Evolutionary conservation across 2,329 filamentous ascomycete genomes (phyloP).

Genomic region (Fusarium sp.): DNA sequence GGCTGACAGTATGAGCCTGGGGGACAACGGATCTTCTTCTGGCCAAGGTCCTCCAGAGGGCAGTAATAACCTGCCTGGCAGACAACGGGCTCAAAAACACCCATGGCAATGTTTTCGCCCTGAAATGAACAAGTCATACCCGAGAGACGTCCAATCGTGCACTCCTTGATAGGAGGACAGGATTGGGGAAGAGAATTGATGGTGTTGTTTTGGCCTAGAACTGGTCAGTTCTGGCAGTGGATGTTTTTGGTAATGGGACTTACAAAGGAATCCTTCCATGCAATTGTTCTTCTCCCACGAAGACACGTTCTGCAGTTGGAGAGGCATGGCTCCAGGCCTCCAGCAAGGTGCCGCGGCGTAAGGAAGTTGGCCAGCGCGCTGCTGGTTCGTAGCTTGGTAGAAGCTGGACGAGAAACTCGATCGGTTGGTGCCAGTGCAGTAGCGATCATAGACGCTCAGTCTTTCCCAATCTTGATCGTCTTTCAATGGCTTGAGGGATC

Average conservation of each 20-base stretch:
- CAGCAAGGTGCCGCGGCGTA: slow-evolving; percentile 54
- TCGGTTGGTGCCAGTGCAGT: slow-evolving; percentile 54
- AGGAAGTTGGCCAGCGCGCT: slow-evolving; percentile 42
- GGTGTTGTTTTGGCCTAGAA: slow-evolving; percentile 54
- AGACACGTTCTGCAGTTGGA: slow-evolving; percentile 51
- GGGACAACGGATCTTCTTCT: slow-evolving; percentile 55
- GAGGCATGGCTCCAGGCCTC: slow-evolving; percentile 50
- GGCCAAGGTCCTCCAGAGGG: slow-evolving; percentile 49
- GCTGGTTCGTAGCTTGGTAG: slow-evolving; percentile 47
- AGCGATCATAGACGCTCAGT: slow-evolving; percentile 51
- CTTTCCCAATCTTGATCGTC: slow-evolving; percentile 17
- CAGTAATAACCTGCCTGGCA: slow-evolving; percentile 62
- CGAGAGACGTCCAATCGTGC: slow-evolving; percentile 50
- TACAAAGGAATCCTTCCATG: slow-evolving; percentile 54
- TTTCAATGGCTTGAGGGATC: slow-evolving; percentile 41
- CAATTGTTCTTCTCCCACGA: slow-evolving; percentile 52
- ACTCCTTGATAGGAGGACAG: slow-evolving; percentile 52
- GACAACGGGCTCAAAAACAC: slow-evolving; percentile 60
- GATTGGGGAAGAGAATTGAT: slow-evolving; percentile 57
- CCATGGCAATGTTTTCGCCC: slow-evolving; percentile 53
- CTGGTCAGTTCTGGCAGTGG: background rate
- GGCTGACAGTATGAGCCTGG: slow-evolving; percentile 61
- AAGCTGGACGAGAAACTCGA: slow-evolving; percentile 54
- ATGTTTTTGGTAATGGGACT: slow-evolving; percentile 23
- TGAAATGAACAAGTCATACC: slow-evolving; percentile 47